Conservation (phyloP, 2,329 filamentous ascomycete genomes). For the Talaromyces sp. region DNA sequence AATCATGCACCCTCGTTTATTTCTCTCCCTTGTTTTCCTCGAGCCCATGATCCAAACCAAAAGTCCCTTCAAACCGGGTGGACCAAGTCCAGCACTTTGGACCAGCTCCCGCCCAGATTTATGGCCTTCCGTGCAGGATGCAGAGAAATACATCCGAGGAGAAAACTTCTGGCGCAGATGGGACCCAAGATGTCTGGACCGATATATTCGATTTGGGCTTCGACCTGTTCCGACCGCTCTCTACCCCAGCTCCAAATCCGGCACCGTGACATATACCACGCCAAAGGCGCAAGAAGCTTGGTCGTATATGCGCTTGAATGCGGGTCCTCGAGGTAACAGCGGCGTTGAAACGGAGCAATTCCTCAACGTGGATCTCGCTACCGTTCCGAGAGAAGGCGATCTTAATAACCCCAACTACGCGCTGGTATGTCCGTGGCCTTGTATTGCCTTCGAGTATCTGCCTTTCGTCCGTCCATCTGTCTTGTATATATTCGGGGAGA, state of each 20-base stretch:
- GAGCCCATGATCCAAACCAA: neutral
- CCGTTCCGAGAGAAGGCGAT: no score
- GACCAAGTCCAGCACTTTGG: neutral
- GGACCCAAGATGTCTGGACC: neutral
- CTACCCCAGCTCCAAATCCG: conserved; percentile 45
- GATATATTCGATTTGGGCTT: neutral
- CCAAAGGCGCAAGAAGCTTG: no score
- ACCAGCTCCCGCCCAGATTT: neutral
- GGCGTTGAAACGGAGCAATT: no score
- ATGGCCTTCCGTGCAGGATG: neutral
- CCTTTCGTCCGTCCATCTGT: no score
- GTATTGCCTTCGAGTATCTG: no score
- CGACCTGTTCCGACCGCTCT: neutral
- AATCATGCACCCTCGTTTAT: neutral
- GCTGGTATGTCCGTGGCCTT: no score
- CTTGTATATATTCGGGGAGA: no score
- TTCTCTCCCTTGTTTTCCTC: neutral
- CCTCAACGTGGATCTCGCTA: no score
- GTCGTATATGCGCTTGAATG: no score
- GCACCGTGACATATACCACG: neutral
- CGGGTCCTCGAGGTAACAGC: no score
- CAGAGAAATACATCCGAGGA: neutral
- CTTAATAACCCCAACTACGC: no score
- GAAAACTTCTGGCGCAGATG: neutral
- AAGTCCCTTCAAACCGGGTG: neutral